phyloP scores from a whole-genome alignment of 2,329 filamentous ascomycete genomes.

The Fusarium pseudograminearum region DNA sequence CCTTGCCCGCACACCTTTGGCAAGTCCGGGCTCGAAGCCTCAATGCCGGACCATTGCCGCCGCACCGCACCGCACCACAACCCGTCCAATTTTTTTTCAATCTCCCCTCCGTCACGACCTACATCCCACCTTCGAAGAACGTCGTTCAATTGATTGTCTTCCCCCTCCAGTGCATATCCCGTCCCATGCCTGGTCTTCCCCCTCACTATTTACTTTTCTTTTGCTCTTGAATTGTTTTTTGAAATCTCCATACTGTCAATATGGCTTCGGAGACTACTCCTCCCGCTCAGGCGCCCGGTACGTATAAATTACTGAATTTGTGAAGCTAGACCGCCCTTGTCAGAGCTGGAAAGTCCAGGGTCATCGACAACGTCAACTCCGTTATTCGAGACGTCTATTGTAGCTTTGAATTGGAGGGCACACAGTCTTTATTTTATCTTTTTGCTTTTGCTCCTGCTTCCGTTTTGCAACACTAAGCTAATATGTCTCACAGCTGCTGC shows the following conservation, averaged over 20 bases:
- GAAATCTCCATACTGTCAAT: constrained; percentile 41
- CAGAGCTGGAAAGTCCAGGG: constrained; percentile 35
- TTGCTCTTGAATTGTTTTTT: constrained; percentile 32
- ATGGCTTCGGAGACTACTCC: constrained; percentile 52
- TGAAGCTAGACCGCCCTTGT: constrained; percentile 39
- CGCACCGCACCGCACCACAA: constrained; percentile 39
- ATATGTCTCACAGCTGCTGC: constrained; percentile 33
- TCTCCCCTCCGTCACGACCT: constrained; percentile 43
- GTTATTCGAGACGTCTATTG: constrained; percentile 21
- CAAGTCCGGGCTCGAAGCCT: constrained; percentile 13
- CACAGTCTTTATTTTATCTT: not conserved
- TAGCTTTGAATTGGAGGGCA: constrained; percentile 4
- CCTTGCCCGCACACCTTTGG: constrained; percentile 9
- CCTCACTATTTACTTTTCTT: constrained; percentile 32
- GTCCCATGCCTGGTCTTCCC: constrained; percentile 48
- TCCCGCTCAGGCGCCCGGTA: constrained; percentile 47
- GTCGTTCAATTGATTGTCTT: constrained; percentile 44
- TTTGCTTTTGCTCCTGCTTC: not conserved
- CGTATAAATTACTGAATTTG: constrained; percentile 30
- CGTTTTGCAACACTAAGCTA: constrained; percentile 14
- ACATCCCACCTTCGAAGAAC: constrained; percentile 39
- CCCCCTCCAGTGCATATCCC: constrained; percentile 44
- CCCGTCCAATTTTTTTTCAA: constrained; percentile 49
- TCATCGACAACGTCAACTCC: constrained; percentile 9
- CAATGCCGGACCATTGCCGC: constrained; percentile 49